Conservation (phyloP, 2,329 filamentous ascomycete genomes). For the Myriosclerotinia scirpicola region DNA sequence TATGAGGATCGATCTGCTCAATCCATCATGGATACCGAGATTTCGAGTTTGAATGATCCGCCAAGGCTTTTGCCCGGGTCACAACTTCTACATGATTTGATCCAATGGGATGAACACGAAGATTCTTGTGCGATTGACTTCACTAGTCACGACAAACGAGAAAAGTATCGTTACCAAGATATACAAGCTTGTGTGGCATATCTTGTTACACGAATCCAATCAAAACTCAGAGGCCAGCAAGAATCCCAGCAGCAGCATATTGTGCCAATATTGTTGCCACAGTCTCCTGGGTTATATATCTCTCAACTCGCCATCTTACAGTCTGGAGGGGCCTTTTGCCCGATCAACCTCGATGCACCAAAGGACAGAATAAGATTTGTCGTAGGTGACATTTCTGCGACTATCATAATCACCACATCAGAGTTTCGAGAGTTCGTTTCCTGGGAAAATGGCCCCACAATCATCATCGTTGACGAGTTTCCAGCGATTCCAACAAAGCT, state of each 20-base stretch:
- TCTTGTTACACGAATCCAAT: constrained; percentile 30
- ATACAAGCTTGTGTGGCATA: constrained; percentile 46
- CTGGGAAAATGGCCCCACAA: constrained; percentile 39
- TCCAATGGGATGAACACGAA: constrained; percentile 46
- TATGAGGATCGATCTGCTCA: constrained; percentile 26
- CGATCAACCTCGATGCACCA: constrained; percentile 76
- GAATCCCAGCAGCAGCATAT: constrained; percentile 47
- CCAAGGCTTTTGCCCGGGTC: constrained; percentile 56
- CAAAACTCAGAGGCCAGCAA: constrained; percentile 26
- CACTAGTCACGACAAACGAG: constrained; percentile 47
- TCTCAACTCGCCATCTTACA: constrained; percentile 76
- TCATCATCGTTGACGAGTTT: constrained; percentile 47
- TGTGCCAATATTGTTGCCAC: constrained; percentile 75
- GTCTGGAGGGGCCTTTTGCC: constrained; percentile 82
- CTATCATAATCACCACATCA: constrained; percentile 63
- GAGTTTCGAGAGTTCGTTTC: constrained; percentile 46
- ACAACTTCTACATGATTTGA: constrained; percentile 60
- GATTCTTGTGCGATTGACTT: constrained; percentile 62
- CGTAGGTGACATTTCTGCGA: constrained; percentile 70
- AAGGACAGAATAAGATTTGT: constrained; percentile 78
- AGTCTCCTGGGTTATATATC: constrained; percentile 76
- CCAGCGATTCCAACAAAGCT: constrained; percentile 26
- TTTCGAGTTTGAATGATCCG: constrained; percentile 59
- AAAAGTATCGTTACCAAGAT: constrained; percentile 38
- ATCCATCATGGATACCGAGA: constrained; percentile 33